Base-by-base conservation (phyloP, 2,329 filamentous ascomycete species). In the Proliferodiscus dingleyae region DNA sequence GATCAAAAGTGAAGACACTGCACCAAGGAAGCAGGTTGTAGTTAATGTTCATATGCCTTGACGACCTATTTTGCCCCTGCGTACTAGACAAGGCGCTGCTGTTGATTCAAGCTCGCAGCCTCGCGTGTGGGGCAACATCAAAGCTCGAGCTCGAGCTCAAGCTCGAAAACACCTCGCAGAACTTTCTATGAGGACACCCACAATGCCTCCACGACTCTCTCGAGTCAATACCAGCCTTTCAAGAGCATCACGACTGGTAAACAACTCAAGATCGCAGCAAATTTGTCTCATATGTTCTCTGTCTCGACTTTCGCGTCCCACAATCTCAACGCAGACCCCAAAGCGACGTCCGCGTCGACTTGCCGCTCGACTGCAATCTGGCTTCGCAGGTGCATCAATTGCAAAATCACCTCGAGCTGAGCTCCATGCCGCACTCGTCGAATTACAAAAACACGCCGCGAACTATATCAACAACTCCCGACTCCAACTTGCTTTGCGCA, bases 401-500 rank as follows among this genome's bases (percentile, higher is more conserved):
- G 19, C 40, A 1, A 43, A 26, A 21, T 16, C 46, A 9, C 43
- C 56, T 8, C 40, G 56, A 33, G 39, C 21, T 2, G 52, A 59
- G 34, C 52, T 65, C n/a, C 52, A 49, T 13, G 45, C 57, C 29
- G 56, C 78, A 2, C 69, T 90, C 0, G 63, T 72, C 2, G 73
- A 77, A 18, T 71, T 91, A 2, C 74, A 85, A 56, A 76, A 75
- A 41, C 69, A 77, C 39, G 79, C 80, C 2, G 73, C 78, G 19
- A 75, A 72, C 47, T 75, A 81, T 55, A 73, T 86, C 43, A 85
- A 85, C 58, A 72, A 83, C n/a, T 80, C 84, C 23, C 74, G 83
- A 45, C 62, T 90, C 37, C 83, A 87, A 64, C 75, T 91, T 55
- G 86, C 85, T 10, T 67, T 88, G 18, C 75, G 80, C 52, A 81